These are phyloP conservation scores for Trichoderma gracile DNA, from an alignment of 2,329 filamentous ascomycete genomes.

Conservation along the genomic window DNA sequence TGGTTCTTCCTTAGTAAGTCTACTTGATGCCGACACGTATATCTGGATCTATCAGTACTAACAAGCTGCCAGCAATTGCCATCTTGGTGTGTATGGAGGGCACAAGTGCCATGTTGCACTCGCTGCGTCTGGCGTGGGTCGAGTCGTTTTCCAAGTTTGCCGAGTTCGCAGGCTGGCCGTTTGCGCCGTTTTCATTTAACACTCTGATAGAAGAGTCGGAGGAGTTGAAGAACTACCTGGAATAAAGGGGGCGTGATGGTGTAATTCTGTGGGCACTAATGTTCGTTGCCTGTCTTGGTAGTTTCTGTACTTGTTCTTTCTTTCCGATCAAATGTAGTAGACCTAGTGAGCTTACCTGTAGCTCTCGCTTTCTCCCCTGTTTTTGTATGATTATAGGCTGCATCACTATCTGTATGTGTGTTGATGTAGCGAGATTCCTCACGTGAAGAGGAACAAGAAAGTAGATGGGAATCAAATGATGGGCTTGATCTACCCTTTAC, in stretches of 20 bases:
- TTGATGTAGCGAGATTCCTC: not conserved
- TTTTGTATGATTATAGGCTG: conserved; percentile 35
- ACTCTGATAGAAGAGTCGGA: conserved; percentile 80
- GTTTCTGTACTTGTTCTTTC: conserved; percentile 2
- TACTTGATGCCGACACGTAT: no score
- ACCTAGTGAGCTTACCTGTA: conserved; percentile 30
- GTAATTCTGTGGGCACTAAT: conserved; percentile 17
- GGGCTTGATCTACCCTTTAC: not conserved
- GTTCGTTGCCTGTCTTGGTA: not conserved
- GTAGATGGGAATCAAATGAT: conserved; percentile 9
- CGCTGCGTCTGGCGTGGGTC: conserved; percentile 89
- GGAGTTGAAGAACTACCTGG: conserved; percentile 57
- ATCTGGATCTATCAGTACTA: no score
- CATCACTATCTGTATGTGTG: not conserved
- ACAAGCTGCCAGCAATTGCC: conserved; percentile 43
- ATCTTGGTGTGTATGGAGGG: conserved; percentile 94
- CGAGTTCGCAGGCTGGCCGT: conserved; percentile 83
- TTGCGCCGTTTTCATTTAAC: conserved; percentile 87
- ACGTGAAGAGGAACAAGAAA: not conserved
- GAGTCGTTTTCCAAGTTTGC: conserved; percentile 98
- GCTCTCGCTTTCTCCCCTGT: not conserved
- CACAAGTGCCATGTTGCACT: conserved; percentile 93
- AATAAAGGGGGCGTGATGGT: conserved; percentile 36
- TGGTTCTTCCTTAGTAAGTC: conserved; percentile 79
- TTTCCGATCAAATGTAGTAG: conserved; percentile 31